Evolutionary conservation across 1,284 basidiomycete genomes (phyloP).

Genomic region (Cystobasidium slooffiae): DNA sequence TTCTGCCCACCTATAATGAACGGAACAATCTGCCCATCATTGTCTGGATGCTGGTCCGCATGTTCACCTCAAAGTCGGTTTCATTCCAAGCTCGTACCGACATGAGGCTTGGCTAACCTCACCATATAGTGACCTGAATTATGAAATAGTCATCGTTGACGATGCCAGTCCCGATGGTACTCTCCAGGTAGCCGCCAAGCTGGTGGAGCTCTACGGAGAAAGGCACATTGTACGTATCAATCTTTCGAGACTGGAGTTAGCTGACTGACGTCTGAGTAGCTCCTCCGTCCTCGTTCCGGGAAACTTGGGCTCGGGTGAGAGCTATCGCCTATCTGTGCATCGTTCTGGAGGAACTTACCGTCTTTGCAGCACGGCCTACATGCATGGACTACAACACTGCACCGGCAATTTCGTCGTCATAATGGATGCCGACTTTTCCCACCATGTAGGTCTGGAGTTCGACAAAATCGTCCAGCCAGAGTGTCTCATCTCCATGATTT

Average conservation of each 20-base stretch:
- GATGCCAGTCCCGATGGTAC: slow-evolving; percentile 91
- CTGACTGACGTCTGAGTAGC: slow-evolving; percentile 57
- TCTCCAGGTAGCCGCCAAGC: slow-evolving; percentile 78
- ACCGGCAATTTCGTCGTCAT: slow-evolving; percentile 93
- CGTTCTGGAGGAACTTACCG: neutral
- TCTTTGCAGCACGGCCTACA: slow-evolving; percentile 76
- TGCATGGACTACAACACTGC: slow-evolving; percentile 83
- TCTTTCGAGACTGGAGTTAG: neutral
- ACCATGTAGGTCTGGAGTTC: slow-evolving; percentile 68
- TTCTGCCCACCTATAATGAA: slow-evolving; percentile 91
- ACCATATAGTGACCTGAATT: slow-evolving; percentile 63
- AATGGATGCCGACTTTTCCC: slow-evolving; percentile 95
- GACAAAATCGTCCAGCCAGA: too few species aligned
- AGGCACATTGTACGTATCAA: slow-evolving; percentile 69
- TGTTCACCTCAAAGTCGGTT: slow-evolving; percentile 74
- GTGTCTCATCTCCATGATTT: neutral
- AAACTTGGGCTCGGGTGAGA: slow-evolving; percentile 82
- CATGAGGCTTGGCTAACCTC: neutral
- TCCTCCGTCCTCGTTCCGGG: slow-evolving; percentile 80
- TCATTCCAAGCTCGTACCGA: neutral
- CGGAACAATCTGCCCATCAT: slow-evolving; percentile 87
- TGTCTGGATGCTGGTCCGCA: slow-evolving; percentile 76
- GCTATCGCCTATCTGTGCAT: neutral
- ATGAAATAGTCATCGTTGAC: slow-evolving; percentile 89
- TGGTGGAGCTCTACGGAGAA: slow-evolving; percentile 76